Evolutionary conservation across 331 rosid genomes (phyloP).

Genomic region (Malus hybrid): DNA sequence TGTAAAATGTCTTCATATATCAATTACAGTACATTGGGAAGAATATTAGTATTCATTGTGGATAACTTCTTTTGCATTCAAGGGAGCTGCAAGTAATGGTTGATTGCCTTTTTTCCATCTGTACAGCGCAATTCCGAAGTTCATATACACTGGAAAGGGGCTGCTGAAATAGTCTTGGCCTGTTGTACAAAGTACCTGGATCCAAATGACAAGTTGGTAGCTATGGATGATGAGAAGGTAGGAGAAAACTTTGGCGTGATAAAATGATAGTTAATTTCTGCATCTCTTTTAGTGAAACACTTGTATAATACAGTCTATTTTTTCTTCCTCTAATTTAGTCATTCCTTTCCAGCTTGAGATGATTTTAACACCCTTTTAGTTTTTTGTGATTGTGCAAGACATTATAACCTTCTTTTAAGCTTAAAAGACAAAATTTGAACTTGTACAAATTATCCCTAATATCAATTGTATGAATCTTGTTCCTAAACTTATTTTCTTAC

Average conservation of each 20-base stretch:
- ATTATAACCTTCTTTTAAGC: neutral
- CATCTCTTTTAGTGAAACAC: neutral
- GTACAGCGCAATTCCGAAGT: conserved; percentile 58
- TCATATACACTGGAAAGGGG: conserved; percentile 98
- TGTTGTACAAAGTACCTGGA: conserved; percentile 56
- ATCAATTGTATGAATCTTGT: neutral
- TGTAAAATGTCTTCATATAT: neutral
- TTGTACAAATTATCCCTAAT: neutral
- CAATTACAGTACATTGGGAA: neutral
- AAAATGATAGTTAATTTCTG: neutral
- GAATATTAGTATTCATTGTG: neutral
- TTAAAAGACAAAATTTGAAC: neutral
- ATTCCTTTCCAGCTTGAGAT: neutral
- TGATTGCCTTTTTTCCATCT: neutral
- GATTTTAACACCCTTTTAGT: neutral
- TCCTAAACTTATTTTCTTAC: neutral
- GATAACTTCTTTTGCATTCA: neutral
- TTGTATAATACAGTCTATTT: neutral
- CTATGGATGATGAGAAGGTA: conserved; percentile 80
- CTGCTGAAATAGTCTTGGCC: conserved; percentile 86
- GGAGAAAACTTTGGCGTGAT: conserved; percentile 1
- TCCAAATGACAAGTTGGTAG: conserved; percentile 32
- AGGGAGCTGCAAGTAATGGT: neutral
- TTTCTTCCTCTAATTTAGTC: neutral
- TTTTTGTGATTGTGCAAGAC: neutral